These are phyloP conservation scores for Candolleomyces aberdarensis DNA, from an alignment of 768 basidiomycete species.

Conservation along the genomic window DNA sequence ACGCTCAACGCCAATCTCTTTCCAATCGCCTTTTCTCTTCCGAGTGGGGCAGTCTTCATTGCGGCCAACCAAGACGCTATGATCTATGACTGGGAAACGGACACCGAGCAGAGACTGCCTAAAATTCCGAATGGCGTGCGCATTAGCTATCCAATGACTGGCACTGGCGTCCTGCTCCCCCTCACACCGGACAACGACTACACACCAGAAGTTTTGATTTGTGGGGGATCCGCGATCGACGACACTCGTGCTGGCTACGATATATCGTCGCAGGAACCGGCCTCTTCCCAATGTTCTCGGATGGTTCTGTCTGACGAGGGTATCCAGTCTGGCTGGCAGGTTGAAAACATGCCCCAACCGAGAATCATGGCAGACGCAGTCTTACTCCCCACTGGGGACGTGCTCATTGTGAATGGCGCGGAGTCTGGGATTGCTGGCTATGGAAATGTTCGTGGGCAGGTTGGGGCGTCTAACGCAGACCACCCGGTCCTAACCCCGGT, in stretches of 20 bases:
- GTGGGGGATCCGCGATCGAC: slow-evolving; percentile 69
- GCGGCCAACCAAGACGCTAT: slow-evolving; percentile 78
- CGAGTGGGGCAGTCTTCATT: slow-evolving; percentile 68
- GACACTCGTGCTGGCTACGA: slow-evolving; percentile 57
- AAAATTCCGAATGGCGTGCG: slow-evolving; percentile 73
- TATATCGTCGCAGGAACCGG: slow-evolving; percentile 69
- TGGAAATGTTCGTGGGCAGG: slow-evolving; percentile 65
- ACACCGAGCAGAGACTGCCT: slow-evolving; percentile 62
- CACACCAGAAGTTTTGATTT: slow-evolving; percentile 66
- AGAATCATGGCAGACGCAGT: slow-evolving; percentile 82
- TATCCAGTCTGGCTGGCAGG: slow-evolving; percentile 67
- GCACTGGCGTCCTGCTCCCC: slow-evolving; percentile 70
- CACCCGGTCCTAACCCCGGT: slow-evolving; percentile 66
- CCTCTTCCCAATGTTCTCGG: slow-evolving; percentile 71
- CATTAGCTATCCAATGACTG: slow-evolving; percentile 82
- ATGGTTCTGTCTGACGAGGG: slow-evolving; percentile 63
- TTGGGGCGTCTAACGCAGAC: slow-evolving; percentile 78
- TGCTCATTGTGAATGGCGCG: slow-evolving; percentile 77
- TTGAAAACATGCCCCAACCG: slow-evolving; percentile 71
- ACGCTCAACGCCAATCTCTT: slow-evolving; percentile 84
- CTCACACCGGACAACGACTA: slow-evolving; percentile 61
- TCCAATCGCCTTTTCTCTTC: slow-evolving; percentile 70
- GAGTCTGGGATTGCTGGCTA: slow-evolving; percentile 74
- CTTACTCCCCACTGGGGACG: slow-evolving; percentile 70
- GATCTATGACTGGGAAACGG: slow-evolving; percentile 72